Percentiles rank a stretch among this genome's conserved stretches.
Evolutionary conservation across 2,329 filamentous ascomycete species (phyloP).

Genomic region (Hypoxylon sp.): DNA sequence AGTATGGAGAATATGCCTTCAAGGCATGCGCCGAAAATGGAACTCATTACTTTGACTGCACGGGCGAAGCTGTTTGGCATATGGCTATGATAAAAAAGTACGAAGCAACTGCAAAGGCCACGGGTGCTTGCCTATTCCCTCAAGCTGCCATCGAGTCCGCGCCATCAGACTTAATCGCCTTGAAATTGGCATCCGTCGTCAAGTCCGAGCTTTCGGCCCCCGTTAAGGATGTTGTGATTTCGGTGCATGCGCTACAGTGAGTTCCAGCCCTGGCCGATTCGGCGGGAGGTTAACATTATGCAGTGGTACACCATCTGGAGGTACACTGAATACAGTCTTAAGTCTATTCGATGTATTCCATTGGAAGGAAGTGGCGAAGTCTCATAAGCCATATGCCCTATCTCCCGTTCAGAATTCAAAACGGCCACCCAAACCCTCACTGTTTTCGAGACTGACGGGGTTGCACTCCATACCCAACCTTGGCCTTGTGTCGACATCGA

Average conservation of each 20-base stretch:
- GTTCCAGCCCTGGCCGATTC: conserved; percentile 23
- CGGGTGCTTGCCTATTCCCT: conserved; percentile 72
- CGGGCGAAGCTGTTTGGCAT: conserved; percentile 72
- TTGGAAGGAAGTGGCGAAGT: conserved; percentile 62
- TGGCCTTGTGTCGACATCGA: conserved; percentile 69
- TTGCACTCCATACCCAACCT: conserved; percentile 65
- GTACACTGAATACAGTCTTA: conserved; percentile 78
- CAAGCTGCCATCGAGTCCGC: conserved; percentile 75
- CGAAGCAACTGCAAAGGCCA: conserved; percentile 65
- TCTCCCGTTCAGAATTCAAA: conserved; percentile 68
- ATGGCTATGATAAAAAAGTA: conserved; percentile 74
- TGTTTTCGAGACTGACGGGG: conserved; percentile 66
- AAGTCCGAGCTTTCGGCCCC: conserved; percentile 65
- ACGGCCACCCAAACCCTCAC: conserved; percentile 53
- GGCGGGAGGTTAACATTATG: conserved; percentile 23
- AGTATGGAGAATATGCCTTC: conserved; percentile 71
- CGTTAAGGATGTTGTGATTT: conserved; percentile 69
- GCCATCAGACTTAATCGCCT: conserved; percentile 72
- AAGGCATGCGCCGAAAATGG: conserved; percentile 73
- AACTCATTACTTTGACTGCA: conserved; percentile 76
- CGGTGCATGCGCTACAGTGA: conserved; percentile 61
- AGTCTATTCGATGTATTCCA: conserved; percentile 68
- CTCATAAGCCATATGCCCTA: conserved; percentile 67
- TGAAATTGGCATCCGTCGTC: conserved; percentile 66
- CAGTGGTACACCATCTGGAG: conserved; percentile 71